Evolutionary conservation across 306 rosid species (phyloP), one percentile per base, ranked within the genome.

Genomic region (Casuarina cunninghamiana): DNA sequence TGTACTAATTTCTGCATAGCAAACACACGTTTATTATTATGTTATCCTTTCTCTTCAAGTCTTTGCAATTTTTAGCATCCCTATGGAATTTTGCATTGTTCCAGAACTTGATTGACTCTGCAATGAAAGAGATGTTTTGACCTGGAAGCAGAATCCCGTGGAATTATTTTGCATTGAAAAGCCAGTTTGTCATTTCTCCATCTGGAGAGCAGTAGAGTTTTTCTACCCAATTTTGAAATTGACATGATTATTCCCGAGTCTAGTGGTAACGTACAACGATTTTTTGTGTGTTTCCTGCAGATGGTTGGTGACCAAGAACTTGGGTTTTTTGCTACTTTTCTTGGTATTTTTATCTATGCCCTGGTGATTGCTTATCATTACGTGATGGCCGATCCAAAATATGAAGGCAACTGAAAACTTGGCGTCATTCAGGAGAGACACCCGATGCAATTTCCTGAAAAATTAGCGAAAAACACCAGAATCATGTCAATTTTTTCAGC

Each of bases 361-460:
- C 66, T 81, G 72, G 80, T 84, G 37, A 80, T 80, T 42, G 87
- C 80, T 60, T 74, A 80, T 74, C 82, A 84, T 53, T 84, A 67
- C 35, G 80, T 73, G 71, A 79, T 73, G 44, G 82, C 87, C 12
- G 77, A 84, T 49, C 77, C 82, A 12, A 84, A 80, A 69, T 84
- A 68, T n/a, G 84, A 77, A 71, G 81, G 87, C 63, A 51, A 41
- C 81, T 77, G 65, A 74, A 62, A 55, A n/a, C n/a, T 21, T 37
- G 9, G 69, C 9, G 13, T 41, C 71, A 61, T 58, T 58, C 13
- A 58, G 13, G 65, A 58, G 65, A 58, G 38, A 57, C 9, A 57
- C 13, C 26, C 2, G 39, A 58, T 19, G 65, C 65, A 58, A 9
- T 2, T 58, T 26, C 65, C 39, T 26, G 39, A 10, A 58, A 58